phyloP scores from a whole-genome alignment of 2,329 filamentous ascomycete species.

The Cordyceps tenuipes region DNA sequence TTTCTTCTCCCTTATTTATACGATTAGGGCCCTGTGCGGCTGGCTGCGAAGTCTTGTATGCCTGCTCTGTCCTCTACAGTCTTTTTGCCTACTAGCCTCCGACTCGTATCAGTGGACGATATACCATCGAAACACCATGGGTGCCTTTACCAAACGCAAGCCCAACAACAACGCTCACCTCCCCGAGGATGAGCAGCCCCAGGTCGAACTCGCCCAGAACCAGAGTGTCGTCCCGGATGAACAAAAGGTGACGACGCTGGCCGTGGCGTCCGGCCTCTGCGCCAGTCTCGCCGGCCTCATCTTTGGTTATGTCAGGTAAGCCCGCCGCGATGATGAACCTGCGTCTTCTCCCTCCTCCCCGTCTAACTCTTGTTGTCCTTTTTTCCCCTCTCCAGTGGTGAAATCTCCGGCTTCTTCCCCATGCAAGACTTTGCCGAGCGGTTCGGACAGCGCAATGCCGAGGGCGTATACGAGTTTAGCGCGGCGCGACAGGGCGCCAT shows the following conservation, averaged over 20 bases:
- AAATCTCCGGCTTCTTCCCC: slow-evolving; percentile 52
- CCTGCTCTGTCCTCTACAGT: neutral
- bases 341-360: neutral
- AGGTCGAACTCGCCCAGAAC: slow-evolving; percentile 17
- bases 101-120: neutral
- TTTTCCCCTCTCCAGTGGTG: slow-evolving; percentile 38
- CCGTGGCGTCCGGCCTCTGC: slow-evolving; percentile 40
- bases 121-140: neutral
- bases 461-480: slow-evolving; percentile 40
- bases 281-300: slow-evolving; percentile 50
- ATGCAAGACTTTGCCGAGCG: slow-evolving; percentile 49
- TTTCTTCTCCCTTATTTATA: slow-evolving; percentile 5
- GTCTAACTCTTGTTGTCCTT: neutral
- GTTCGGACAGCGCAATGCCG: slow-evolving; percentile 37
- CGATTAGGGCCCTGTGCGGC: neutral
- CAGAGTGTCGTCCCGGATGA: slow-evolving; percentile 11
- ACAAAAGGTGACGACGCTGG: slow-evolving; percentile 30
- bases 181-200: slow-evolving; percentile 7
- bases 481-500: slow-evolving; percentile 55
- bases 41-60: neutral
- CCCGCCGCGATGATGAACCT: too few species aligned
- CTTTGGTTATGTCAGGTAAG: slow-evolving; percentile 48
- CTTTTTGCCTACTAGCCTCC: neutral
- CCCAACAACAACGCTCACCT: neutral
- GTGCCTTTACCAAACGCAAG: slow-evolving; percentile 8